Base-by-base conservation (phyloP, 176 grass and related monocot genomes). In the Avena atlantica region DNA sequence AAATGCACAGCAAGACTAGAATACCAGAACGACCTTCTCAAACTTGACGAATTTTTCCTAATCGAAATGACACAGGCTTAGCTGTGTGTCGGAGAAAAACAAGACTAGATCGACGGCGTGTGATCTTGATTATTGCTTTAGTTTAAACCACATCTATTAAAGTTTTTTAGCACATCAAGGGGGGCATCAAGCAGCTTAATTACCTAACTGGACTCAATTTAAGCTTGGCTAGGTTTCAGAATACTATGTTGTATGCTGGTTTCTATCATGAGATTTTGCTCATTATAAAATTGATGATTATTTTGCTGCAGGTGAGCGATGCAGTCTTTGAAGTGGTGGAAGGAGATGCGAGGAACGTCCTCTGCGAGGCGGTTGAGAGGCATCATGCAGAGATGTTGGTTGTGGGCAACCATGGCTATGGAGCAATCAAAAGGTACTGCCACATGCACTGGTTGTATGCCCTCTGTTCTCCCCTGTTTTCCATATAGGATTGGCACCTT, bases 381-480 rank as follows among this genome's bases (percentile, higher is more conserved):
- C 86, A 96, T 84, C 85, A 89, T 25, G 93, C 96, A 0, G 93
- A 98, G 59, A 81, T 94, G 88, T 45, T 98, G 70, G 93, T 90
- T 51, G 92, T 98, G 56, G 93, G 96, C 81, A 98, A 94, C 72
- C 93, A 98, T 73, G 92, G 93, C 52, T 96, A 98, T 36, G 96
- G 93, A 49, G 92, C 90, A 42, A 98, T 98, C 57, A 98, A 98
- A 81, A 92, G 96, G 93, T 98, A 2, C 37, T 25, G 58, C 3
- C 48, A 1, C 47, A 13, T 75, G 51, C 50, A 2, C 82, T 45
- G 27, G 21, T 61, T 66, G 8, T 72, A 12, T 78, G 24, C 6
- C 40, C 29, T 57, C 78, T 85, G 24, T 20, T 80, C 29, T 76
- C 36, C 58, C 17, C 71, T 84, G 20, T 81, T 58, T 61, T 16